Evolutionary conservation across 2,329 filamentous ascomycete genomes (phyloP).

Genomic region (Exophiala mesophila): DNA sequence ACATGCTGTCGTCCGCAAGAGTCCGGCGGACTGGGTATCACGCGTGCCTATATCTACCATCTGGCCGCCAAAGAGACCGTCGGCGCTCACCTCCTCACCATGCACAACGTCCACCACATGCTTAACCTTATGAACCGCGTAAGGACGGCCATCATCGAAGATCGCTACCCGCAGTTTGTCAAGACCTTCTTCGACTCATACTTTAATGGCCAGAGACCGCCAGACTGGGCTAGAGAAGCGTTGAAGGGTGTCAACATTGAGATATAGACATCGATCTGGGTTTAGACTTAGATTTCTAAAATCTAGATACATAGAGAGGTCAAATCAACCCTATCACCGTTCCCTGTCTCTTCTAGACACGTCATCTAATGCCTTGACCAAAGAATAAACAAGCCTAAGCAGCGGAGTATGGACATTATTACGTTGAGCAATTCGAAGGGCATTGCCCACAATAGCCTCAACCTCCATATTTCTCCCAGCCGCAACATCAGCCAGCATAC

Average conservation of each 20-base stretch:
- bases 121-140: conserved; percentile 73
- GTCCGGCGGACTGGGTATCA: conserved; percentile 69
- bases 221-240: conserved; percentile 78
- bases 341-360: conserved; percentile 8
- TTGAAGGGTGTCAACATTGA: conserved; percentile 76
- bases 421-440: conserved; percentile 38
- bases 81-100: conserved; percentile 70
- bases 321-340: no score
- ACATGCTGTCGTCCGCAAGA: conserved; percentile 65
- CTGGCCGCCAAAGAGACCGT: conserved; percentile 91
- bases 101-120: conserved; percentile 95
- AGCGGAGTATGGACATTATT: conserved; percentile 39
- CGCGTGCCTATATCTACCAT: conserved; percentile 85
- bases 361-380: conserved; percentile 36
- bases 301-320: no score
- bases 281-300: no score
- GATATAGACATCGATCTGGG: conserved; percentile 46
- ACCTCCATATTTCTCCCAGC: conserved; percentile 42
- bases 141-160: conserved; percentile 73
- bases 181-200: conserved; percentile 70
- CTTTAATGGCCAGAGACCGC: conserved; percentile 67
- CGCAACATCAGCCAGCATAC: conserved; percentile 47
- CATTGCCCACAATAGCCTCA: conserved; percentile 48
- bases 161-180: conserved; percentile 73
- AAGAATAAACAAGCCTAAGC: conserved; percentile 42